Evolutionary conservation across 306 rosid species (phyloP), one percentile per base, ranked within the genome.

Genomic region (Castanospermum australe): DNA sequence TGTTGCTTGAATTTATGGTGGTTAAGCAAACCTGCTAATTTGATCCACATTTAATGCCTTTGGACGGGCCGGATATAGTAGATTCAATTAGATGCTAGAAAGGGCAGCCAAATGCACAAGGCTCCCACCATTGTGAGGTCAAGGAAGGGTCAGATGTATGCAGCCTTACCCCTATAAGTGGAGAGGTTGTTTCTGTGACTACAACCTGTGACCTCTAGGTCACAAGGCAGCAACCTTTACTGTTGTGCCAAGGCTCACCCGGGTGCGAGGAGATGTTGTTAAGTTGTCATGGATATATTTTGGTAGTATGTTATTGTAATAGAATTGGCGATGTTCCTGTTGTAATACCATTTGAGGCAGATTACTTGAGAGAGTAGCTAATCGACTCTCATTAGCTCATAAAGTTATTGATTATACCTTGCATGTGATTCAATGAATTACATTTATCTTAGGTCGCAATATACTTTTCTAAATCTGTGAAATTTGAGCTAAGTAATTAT

Each of bases 401-500:
- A n/a, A 9, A 5, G 41, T 33, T 75, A 69, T 64, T 61, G 59
- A 71, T 62, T 62, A 61, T 48, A 24, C 36, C 67, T 25, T 74
- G 15, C 33, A 22, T 36, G 48, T 59, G 63, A 82, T 67, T 54
- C 22, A 20, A 33, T 64, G 69, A 66, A 63, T 42, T 30, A 36
- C 55, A 47, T 78, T 75, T 54, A 21, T 57, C 28, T 41, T 36
- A 36, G 54, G 42, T 65, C 47, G 8, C 73, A n/a, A 56, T 28
- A 41, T 55, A 20, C 30, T 71, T 15, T 39, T 59, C 66, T 65
- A 65, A 73, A 71, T 65, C 51, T 71, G 70, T 71, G 36, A 42
- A 68, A 66, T 50, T 75, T 85, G 55, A 79, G 71, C 56, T 35
- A 66, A 28, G 48, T 59, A 38, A 30, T 70, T 80, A 21, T 24